A percentile compares a stretch with the other conserved stretches of the same genome.
These are phyloP conservation scores for Spinacia oleracea DNA, from an alignment of 179 eudicot genomes.

Conservation along the genomic window DNA sequence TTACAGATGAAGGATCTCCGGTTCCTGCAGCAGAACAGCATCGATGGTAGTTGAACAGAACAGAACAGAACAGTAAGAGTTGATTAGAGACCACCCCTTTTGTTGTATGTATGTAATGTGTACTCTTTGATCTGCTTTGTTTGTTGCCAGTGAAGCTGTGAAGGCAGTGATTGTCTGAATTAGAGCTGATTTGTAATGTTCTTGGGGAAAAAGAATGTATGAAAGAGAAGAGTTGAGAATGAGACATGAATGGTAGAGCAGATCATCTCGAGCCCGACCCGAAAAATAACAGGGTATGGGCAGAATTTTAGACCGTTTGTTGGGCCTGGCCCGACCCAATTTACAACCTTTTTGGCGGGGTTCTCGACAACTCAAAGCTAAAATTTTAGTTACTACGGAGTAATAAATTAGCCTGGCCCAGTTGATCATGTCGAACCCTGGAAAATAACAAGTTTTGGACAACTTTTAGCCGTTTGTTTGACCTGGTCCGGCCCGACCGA, in stretches of 20 bases:
- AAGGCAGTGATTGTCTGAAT: not conserved
- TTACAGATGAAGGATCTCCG: conserved; percentile 90
- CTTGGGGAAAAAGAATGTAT: not conserved
- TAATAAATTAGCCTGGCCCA: no score
- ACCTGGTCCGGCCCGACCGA: no score
- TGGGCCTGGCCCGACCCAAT: no score
- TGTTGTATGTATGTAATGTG: not conserved
- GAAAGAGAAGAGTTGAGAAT: not conserved
- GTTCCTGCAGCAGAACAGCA: conserved; percentile 66
- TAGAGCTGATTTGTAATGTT: not conserved
- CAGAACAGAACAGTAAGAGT: conserved; percentile 39
- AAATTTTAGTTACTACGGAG: no score
- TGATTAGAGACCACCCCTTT: not conserved
- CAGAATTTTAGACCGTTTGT: no score
- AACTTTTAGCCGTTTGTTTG: no score
- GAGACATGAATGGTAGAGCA: not conserved
- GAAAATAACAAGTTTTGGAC: no score
- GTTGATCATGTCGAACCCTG: no score
- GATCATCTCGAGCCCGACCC: no score
- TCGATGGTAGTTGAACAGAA: conserved; percentile 52
- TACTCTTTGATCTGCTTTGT: not conserved
- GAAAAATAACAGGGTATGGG: no score
- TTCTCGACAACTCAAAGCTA: no score
- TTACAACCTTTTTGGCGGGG: no score
- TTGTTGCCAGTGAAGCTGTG: not conserved